phyloP scores from a whole-genome alignment of 768 basidiomycete genomes.

The Panus rudis region DNA sequence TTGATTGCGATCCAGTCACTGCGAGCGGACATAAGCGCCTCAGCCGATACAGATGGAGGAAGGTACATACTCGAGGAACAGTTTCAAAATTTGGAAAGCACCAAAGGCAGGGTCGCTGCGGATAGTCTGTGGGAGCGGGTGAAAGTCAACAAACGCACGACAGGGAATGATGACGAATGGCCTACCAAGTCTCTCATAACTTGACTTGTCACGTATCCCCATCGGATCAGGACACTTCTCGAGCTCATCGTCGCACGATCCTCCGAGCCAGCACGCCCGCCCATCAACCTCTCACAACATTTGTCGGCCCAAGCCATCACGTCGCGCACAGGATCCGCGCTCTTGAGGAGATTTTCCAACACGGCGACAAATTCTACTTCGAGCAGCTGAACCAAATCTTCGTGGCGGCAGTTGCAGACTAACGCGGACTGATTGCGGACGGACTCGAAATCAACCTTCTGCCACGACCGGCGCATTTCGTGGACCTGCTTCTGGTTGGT shows the following conservation, averaged over 20 bases:
- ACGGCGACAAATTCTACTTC: constrained; percentile 80
- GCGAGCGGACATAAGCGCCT: constrained; percentile 4
- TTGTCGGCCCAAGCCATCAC: constrained; percentile 91
- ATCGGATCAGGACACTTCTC: constrained; percentile 79
- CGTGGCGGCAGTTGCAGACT: constrained; percentile 89
- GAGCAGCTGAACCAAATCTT: constrained; percentile 77
- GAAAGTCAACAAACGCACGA: not conserved
- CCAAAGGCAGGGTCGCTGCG: constrained; percentile 90
- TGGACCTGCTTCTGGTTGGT: constrained; percentile 78
- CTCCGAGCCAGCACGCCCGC: constrained; percentile 55
- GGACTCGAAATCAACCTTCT: constrained; percentile 83
- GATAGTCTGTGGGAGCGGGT: constrained; percentile 55
- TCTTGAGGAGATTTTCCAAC: constrained; percentile 66
- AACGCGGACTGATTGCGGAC: constrained; percentile 89
- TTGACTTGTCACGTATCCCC: constrained; percentile 91
- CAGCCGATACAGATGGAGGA: constrained; percentile 6
- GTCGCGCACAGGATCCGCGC: constrained; percentile 73
- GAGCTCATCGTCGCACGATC: constrained; percentile 81
- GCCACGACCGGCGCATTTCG: constrained; percentile 86
- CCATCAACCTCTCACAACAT: constrained; percentile 81
- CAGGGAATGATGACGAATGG: constrained; percentile 6
- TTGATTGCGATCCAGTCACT: constrained; percentile 93
- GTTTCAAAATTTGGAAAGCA: constrained; percentile 85
- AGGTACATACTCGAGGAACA: constrained; percentile 76
- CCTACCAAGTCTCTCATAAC: constrained; percentile 87